phyloP scores from a whole-genome alignment of 805 yeast genomes.

The Cyberlindnera nakhonratchasimensis region DNA sequence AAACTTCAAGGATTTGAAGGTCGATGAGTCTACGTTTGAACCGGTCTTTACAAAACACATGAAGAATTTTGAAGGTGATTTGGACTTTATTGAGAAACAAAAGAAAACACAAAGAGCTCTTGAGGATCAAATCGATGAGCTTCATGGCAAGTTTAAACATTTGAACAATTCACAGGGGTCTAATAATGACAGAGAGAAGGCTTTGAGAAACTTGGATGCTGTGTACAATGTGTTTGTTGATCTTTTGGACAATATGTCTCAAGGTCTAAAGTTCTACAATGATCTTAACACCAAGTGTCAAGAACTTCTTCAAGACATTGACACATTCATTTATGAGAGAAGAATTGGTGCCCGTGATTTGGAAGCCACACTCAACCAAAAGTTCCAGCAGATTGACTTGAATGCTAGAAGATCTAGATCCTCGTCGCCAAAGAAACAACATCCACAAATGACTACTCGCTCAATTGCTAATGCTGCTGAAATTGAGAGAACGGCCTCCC shows the following conservation, averaged over 20 bases:
- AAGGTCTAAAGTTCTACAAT: slow-evolving; percentile 69
- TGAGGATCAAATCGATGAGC: slow-evolving; percentile 35
- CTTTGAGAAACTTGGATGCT: slow-evolving; percentile 45
- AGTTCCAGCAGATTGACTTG: slow-evolving; percentile 30
- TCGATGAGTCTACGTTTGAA: slow-evolving; percentile 36
- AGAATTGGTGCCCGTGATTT: slow-evolving; percentile 51
- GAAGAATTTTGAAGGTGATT: slow-evolving; percentile 46
- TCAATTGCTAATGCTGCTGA: slow-evolving; percentile 15
- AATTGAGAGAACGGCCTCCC: slow-evolving; percentile 12
- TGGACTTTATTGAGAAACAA: slow-evolving; percentile 43
- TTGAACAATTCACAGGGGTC: slow-evolving; percentile 18
- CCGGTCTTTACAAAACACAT: slow-evolving; percentile 41
- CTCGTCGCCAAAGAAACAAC: slow-evolving; percentile 2
- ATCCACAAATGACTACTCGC: background rate
- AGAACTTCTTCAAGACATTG: slow-evolving; percentile 45
- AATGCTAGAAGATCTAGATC: slow-evolving; percentile 5
- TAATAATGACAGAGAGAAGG: slow-evolving; percentile 37
- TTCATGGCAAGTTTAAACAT: slow-evolving; percentile 30
- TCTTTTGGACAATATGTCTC: slow-evolving; percentile 54
- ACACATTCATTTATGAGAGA: slow-evolving; percentile 47
- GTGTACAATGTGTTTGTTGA: slow-evolving; percentile 36
- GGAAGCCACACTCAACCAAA: slow-evolving; percentile 33
- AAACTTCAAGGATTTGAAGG: slow-evolving; percentile 15
- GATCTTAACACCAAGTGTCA: slow-evolving; percentile 50
- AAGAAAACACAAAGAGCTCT: slow-evolving; percentile 36